Base-by-base conservation (phyloP, 805 yeast genomes). In the Schizosaccharomyces osmophilus region DNA sequence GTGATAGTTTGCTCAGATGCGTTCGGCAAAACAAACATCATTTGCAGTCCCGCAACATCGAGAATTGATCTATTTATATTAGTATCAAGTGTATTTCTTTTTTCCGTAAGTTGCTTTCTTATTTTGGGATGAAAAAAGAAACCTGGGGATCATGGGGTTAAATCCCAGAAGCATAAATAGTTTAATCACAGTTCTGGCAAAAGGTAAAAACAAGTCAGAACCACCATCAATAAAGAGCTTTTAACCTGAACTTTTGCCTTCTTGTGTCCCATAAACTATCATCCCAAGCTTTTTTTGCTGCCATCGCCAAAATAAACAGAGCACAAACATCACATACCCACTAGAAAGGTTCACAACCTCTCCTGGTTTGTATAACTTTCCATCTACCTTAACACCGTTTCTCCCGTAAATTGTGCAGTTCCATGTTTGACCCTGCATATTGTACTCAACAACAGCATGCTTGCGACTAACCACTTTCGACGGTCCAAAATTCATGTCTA, bases 1-100 rank as follows among this genome's bases (percentile, higher is more conserved):
- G 57, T 19, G 2, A 19, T 22, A 22, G n/a, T 61, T 22, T 61
- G 61, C 13, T 55, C 61, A 24, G 59, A 22, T 5, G 64, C 66
- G 70, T 89, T 97, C 1, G 99, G 99, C 65, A 93, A 75, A 48
- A 93, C 93, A 69, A 93, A 93, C 95, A 93, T 90, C 97, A 93
- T 93, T 72, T 93, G 97, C 11, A 95, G 88, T 5, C 97, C 97
- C 19, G 97, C 97, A 58, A 93, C 82, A 68, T 93, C 99, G 62
- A 93, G 73, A 19, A 93, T 81, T 54, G 90, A 85, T n/a, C 61
- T 59, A 31, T 6, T 39, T 19, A 36, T 9, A 13, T 36, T 36
- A 36, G 15, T 13, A 36, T 3, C 6, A 31, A 31, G 6, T 8
- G 6, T 36, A 36, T 36, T 1, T 9, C 41, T 1, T 6, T 36